Conservation (phyloP, 2,329 filamentous ascomycete species). For the Ramularia endophylla region DNA sequence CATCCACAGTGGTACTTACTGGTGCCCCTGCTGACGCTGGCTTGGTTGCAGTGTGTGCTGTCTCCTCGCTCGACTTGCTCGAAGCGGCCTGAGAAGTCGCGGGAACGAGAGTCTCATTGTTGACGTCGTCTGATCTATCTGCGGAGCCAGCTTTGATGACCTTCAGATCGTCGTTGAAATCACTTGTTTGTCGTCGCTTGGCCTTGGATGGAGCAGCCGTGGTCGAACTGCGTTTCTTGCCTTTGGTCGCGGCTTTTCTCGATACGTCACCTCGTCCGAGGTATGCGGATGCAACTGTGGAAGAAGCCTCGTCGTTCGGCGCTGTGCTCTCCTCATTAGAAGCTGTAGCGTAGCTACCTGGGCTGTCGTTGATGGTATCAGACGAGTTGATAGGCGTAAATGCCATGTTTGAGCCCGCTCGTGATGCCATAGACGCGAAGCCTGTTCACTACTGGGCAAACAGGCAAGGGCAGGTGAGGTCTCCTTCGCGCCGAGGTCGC, state of each 20-base stretch:
- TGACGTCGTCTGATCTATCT: no score
- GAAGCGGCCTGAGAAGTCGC: background rate
- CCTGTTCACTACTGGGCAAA: no score
- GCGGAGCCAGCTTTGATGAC: conserved; percentile 7
- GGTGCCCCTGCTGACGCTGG: background rate
- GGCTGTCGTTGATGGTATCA: background rate
- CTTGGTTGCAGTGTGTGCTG: conserved; percentile 4
- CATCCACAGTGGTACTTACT: conserved; percentile 3
- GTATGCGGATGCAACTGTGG: conserved; percentile 11
- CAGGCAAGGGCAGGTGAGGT: no score
- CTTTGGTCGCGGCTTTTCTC: conserved; percentile 8
- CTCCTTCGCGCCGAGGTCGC: no score
- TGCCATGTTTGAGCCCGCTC: conserved; percentile 1
- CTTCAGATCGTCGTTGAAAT: conserved; percentile 8
- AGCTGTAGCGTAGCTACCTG: background rate
- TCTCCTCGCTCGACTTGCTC: conserved; percentile 6
- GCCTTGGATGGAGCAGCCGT: background rate
- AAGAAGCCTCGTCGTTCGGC: conserved; percentile 1
- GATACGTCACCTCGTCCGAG: conserved; percentile 9
- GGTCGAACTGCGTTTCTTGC: conserved; percentile 14
- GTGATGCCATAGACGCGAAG: background rate
- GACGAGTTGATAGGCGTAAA: conserved; percentile 20
- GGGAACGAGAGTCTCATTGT: background rate
- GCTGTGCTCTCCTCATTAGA: background rate
- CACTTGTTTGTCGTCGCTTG: conserved; percentile 15